Base-by-base conservation (phyloP, 352 stramenopile genomes). In the Pythium dissimile region DNA sequence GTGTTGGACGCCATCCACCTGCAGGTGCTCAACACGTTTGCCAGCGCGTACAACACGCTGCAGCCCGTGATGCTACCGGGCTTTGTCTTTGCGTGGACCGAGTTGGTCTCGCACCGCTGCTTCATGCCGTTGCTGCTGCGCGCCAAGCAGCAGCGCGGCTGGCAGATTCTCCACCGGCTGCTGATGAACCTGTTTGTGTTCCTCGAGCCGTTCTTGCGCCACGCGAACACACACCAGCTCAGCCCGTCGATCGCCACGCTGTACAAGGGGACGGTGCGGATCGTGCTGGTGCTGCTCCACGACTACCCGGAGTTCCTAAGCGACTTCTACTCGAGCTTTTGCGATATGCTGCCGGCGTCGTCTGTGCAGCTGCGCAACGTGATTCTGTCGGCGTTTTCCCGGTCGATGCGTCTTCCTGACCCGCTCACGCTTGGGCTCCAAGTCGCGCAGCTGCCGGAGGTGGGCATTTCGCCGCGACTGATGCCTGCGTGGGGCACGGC, bases 301-400 rank as follows among this genome's bases (percentile, higher is more conserved):
- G 97, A 99, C 71, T 99, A 99, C 69, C 97, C 97, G 11, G 93
- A 98, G 59, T 99, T 99, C 65, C 62, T 99, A 24, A 93, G 87
- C 60, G 96, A 97, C 50, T 99, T 99, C 69, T 98, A 99, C 77
- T 86, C 98, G 43, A 98, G 89, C 45, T 98, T 99, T 54, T 99
- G 96, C 75, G 97, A 99, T 58, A 90, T 98, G 24, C 94, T 99
- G 35, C 97, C 97, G 7, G 77, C 97, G 4, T 92, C 90, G 44
- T 99, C 96, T 70, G 92, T 99, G 35, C 97, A 99, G 69, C 78
- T 99, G 39, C 87, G 97, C 34, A 99, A 99, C 67, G 81, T 99
- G 39, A 91, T 99, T 38, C 73, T 99, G 15, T 99, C 94, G 31
- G 97, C 97, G 7, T 99, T 98, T 64, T 97, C 97, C 1, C 95